phyloP scores from a whole-genome alignment of 441 rosid species.

The Populus hybrid region DNA sequence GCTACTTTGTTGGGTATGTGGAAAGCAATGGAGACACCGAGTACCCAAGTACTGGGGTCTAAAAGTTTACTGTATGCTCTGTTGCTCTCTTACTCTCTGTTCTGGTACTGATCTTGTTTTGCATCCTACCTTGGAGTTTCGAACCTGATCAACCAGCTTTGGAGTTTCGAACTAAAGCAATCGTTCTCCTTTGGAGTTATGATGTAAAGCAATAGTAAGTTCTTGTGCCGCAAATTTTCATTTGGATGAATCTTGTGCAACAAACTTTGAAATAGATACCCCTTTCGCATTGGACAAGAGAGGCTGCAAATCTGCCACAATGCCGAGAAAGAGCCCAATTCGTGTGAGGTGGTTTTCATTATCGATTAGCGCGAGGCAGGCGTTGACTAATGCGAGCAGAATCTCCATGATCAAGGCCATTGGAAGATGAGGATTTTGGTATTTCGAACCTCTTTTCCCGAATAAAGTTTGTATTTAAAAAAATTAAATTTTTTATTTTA shows the following conservation, averaged over 20 bases:
- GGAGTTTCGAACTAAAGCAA: no score
- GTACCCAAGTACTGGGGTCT: slow-evolving; percentile 13
- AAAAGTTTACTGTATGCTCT: not conserved
- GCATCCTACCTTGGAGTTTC: not conserved
- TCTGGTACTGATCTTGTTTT: not conserved
- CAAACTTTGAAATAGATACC: not conserved
- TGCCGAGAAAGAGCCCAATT: not conserved
- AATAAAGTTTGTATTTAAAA: no score
- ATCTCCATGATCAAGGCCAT: not conserved
- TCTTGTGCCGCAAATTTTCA: not conserved
- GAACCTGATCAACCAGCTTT: no score
- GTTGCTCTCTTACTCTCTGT: not conserved
- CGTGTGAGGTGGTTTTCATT: not conserved
- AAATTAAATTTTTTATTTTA: no score
- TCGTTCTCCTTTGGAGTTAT: not conserved
- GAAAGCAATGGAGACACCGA: slow-evolving; percentile 19
- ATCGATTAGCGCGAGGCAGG: not conserved
- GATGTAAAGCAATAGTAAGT: not conserved
- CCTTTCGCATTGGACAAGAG: not conserved
- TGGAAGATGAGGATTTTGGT: not conserved
- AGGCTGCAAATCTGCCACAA: not conserved
- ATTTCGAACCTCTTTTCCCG: not conserved
- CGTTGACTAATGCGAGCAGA: not conserved
- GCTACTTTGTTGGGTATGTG: slow-evolving; percentile 37
- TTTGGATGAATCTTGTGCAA: no score